Conservation (phyloP, 805 yeast genomes). For the Saccharomycopsis synnaedendra region DNA sequence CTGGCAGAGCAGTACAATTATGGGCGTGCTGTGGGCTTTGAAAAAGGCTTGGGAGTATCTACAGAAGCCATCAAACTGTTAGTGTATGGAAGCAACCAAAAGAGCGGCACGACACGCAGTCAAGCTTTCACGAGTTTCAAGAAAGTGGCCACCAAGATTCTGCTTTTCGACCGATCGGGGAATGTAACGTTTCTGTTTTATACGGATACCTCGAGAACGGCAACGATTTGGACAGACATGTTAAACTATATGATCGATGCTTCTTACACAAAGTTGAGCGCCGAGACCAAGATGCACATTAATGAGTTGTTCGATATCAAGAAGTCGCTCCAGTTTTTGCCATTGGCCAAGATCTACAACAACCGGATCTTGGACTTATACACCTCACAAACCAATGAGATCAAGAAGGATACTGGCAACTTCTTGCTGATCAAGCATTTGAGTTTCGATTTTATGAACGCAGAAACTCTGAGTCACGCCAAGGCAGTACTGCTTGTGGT, state of each 20-base stretch:
- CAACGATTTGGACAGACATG: constrained; percentile 13
- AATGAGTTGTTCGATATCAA: constrained; percentile 13
- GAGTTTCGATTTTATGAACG: neutral
- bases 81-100: neutral
- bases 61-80: neutral
- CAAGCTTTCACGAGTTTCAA: constrained; percentile 3
- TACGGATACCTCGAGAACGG: constrained; percentile 3
- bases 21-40: neutral
- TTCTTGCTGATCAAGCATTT: constrained; percentile 8
- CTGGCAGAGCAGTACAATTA: neutral
- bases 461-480: neutral
- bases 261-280: constrained; percentile 4
- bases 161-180: neutral
- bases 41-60: neutral
- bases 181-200: constrained; percentile 9
- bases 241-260: constrained; percentile 10
- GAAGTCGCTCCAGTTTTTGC: constrained; percentile 11
- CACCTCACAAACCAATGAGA: neutral
- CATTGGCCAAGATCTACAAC: constrained; percentile 6
- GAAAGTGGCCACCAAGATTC: constrained; percentile 9
- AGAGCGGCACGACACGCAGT: neutral
- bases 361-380: constrained; percentile 6
- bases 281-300: constrained; percentile 9
- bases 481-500: neutral
- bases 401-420: neutral